A percentile compares a stretch with the other conserved stretches of the same genome.
Evolutionary conservation across 208 protist species (phyloP).

Genomic region (Crithidia bombi): DNA sequence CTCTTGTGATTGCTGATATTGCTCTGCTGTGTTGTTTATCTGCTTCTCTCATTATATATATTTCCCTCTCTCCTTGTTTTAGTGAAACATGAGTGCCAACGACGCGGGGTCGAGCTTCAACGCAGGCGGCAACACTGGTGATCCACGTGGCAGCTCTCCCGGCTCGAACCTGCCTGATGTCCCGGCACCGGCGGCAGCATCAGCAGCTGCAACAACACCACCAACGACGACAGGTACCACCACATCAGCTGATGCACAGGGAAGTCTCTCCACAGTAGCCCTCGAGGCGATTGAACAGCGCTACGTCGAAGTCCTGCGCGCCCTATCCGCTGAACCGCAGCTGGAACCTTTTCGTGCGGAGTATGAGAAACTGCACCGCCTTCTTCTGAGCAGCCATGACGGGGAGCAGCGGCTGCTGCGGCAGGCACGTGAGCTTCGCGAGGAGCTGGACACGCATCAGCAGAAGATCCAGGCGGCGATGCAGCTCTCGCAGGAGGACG

Average conservation of each 20-base stretch:
- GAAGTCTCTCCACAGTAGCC: conserved; percentile 52
- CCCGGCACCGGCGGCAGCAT: not conserved
- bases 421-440: conserved; percentile 94
- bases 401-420: conserved; percentile 96
- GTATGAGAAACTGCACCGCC: conserved; percentile 98
- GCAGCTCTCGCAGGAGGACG: conserved; percentile 96
- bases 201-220: not conserved
- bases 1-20: too few species aligned
- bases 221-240: not conserved
- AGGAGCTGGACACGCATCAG: conserved; percentile 95
- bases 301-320: conserved; percentile 93
- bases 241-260: conserved; percentile 7
- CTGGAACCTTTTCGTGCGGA: conserved; percentile 96
- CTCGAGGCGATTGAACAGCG: conserved; percentile 95
- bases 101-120: not conserved
- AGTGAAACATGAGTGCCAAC: not conserved
- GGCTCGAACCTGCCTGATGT: not conserved
- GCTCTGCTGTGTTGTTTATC: too few species aligned
- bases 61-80: too few species aligned
- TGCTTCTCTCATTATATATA: too few species aligned
- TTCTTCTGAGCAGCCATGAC: conserved; percentile 97
- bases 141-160: not conserved
- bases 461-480: conserved; percentile 97
- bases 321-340: conserved; percentile 94
- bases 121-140: not conserved